Percentiles rank a stretch among this genome's conserved stretches.
These are phyloP conservation scores for Aeschynomene evenia DNA, from an alignment of 306 rosid species.

Conservation along the genomic window DNA sequence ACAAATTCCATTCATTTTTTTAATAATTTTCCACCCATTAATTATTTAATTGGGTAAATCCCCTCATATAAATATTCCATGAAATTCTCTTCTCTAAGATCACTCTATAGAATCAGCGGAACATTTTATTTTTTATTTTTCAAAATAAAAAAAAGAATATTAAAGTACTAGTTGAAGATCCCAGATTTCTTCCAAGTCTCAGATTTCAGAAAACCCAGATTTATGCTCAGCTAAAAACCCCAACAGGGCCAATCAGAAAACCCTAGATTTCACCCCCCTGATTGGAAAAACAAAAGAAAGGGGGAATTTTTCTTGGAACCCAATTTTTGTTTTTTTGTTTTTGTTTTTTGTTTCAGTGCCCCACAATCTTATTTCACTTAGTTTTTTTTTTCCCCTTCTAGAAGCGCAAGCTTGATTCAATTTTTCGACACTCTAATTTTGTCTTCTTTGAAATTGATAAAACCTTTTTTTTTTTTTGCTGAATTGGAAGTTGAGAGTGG, in stretches of 20 bases:
- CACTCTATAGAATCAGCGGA: constrained; percentile 34
- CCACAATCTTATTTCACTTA: background rate
- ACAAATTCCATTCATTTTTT: background rate
- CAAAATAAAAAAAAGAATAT: background rate
- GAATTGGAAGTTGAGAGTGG: constrained; percentile 37
- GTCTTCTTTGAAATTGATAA: background rate
- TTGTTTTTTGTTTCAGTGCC: background rate
- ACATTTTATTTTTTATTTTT: background rate
- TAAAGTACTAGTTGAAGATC: constrained; percentile 31
- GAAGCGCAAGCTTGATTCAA: constrained; percentile 30
- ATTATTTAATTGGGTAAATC: background rate
- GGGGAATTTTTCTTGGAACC: constrained; percentile 8
- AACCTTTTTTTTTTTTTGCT: constrained; percentile 8
- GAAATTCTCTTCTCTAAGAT: constrained; percentile 24
- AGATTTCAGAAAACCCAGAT: constrained; percentile 47
- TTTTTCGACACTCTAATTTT: no score
- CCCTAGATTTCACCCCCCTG: constrained; percentile 31
- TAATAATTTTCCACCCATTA: background rate
- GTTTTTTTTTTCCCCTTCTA: background rate
- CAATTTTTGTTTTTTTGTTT: no score
- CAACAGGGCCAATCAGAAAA: constrained; percentile 32
- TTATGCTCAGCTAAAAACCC: constrained; percentile 38
- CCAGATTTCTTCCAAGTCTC: constrained; percentile 44
- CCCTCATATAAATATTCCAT: constrained; percentile 38
- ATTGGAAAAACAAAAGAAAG: background rate